Percentiles rank a stretch among this genome's conserved stretches.
Conservation (phyloP, 768 basidiomycete species). For the Phanerochaete carnosa region DNA sequence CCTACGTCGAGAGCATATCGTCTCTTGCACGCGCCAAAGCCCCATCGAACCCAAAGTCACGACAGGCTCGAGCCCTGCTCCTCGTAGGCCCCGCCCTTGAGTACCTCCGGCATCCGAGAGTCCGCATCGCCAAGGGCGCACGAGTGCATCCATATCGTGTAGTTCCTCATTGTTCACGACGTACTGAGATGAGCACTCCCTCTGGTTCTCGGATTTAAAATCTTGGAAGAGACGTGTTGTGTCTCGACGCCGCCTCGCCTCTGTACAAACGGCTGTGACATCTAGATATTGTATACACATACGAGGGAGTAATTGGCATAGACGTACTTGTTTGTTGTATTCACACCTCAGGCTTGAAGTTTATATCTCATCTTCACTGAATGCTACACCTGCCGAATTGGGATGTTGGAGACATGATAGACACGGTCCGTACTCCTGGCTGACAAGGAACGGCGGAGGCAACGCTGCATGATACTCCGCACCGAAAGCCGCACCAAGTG, state of each 20-base stretch:
- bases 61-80: constrained; percentile 33
- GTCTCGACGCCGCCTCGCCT: neutral
- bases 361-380: neutral
- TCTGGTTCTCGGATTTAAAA: neutral
- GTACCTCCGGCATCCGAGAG: constrained; percentile 40
- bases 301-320: neutral
- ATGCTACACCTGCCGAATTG: neutral
- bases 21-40: constrained; percentile 10
- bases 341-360: neutral
- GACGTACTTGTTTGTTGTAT: neutral
- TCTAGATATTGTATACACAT: neutral
- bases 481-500: too few species aligned
- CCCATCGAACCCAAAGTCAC: constrained; percentile 10
- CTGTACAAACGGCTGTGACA: neutral
- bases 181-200: neutral
- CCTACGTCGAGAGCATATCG: constrained; percentile 15
- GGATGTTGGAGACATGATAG: neutral
- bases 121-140: constrained; percentile 41
- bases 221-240: neutral
- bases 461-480: neutral
- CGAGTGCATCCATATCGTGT: constrained; percentile 58
- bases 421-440: too few species aligned
- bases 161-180: constrained; percentile 13
- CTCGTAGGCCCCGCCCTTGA: constrained; percentile 48
- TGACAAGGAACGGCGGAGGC: neutral